Base-by-base conservation (phyloP, 176 grass and related monocot species). In the Metroxylon sagu region DNA sequence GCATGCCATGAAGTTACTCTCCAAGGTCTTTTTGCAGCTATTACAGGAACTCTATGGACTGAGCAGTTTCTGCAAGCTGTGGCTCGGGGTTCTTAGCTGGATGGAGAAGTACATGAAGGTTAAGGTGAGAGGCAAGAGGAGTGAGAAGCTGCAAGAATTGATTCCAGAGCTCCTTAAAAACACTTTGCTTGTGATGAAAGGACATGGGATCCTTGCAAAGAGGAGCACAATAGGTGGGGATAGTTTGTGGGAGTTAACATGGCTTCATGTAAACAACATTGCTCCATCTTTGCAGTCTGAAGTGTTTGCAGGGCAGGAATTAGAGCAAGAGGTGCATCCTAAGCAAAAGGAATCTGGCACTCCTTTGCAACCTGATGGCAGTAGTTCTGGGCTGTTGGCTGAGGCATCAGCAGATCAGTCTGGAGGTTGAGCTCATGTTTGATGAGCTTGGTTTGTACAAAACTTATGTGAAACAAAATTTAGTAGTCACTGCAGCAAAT, bases 91-190 rank as follows among this genome's bases (percentile, higher is more conserved):
- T 62, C 84, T 97, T 17, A 75, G 83, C 60, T 83, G 83, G 59
- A 80, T 97, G 75, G 93, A 97, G 62, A 87, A 76, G 69, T 91
- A 83, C 72, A 72, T 88, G 69, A 88, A 81, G 64, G 78, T 89
- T 62, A 97, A 83, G 71, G 58, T 91, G 70, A 87, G 81, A 72
- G 87, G 87, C 48, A 85, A 85, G 62, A 91, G 81, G 65, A 83
- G 79, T 28, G 93, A 97, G 66, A 97, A 91, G 76, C 65, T 97
- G 50, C 84, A 97, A n/a, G 93, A 97, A 76, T 65, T 82, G 16
- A 85, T 97, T 78, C 87, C 87, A 19, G 93, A 97, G 55, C 82
- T 92, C 19, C 73, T 97, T 2, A 97, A 97, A 78, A 97, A 85
- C 80, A 91, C 72, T 53, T 81, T 97, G 25, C 49, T 97, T 72